Base-by-base conservation (phyloP, 2,329 filamentous ascomycete species). In the Ascochyta rabiei region DNA sequence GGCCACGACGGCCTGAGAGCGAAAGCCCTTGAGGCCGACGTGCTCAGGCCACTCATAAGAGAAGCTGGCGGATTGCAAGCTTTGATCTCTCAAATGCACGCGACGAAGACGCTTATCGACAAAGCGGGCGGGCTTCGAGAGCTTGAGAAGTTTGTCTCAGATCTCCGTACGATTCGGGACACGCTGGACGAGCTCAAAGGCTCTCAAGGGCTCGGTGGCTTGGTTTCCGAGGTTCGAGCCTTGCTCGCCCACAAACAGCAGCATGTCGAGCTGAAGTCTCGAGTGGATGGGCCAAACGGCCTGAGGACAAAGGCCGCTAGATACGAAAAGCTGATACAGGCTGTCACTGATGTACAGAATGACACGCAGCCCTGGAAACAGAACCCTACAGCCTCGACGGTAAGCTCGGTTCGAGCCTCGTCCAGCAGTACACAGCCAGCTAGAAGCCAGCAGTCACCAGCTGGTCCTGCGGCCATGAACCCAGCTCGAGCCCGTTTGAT, bases 1-100 rank as follows among this genome's bases (percentile, higher is more conserved):
- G 60, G 57, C 19, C 39, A 31, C 44, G 53, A 58, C 28, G 59
- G 60, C 33, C 31, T 65, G 26, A 56, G 57, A 30, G 55, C 57
- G 23, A 63, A 61, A 44, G 62, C 62, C 5, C 57, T 60, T 13
- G 55, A 63, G 50, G 53, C 53, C 16, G 55, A 63, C 31, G 24
- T 52, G 6, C 42, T 65, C 38, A 57, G 56, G 23, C 55, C 62
- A 10, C 39, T 60, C 18, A 42, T 64, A 13, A 49, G 45, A 26
- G 58, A 62, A 24, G 56, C 58, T 33, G 62, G 62, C 10, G 60
- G 62, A 15, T 21, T 60, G 9, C 56, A 60, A 21, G 56, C 54
- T 40, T 37, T 63, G 9, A 30, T 56, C 5, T 57, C 56, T 3
- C 56, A 52, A 16, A 40, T 28, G 4, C 39, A 57, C 12, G 46